Evolutionary conservation across 192 early-diverging fungal species (phyloP), one percentile per base, ranked within the genome.

Genomic region (Mortierella antarctica): DNA sequence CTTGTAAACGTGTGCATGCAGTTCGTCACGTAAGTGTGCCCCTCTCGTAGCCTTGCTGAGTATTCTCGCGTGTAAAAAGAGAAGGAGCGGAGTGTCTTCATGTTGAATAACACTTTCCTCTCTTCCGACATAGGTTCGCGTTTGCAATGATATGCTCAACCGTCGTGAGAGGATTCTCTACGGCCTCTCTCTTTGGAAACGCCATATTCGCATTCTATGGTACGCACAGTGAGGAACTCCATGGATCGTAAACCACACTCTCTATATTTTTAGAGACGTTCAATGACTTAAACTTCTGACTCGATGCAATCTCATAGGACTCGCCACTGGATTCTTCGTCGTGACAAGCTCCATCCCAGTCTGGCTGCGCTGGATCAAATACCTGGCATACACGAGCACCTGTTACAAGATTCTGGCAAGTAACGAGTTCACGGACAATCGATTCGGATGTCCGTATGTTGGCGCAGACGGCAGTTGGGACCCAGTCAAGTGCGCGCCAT

Each of bases 161-260:
- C 1, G 17, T 68, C 7, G 77, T 72, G 15, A 45, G 77, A 63
- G 77, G 77, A 12, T 80, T 80, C 18, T 80, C 77, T 3, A 68
- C 77, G 0, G 77, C 77, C 0, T 80, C 77, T 1, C 46, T 80
- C 3, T 61, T 80, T 13, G 77, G 60, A 20, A 80, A 80, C 49
- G 77, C 77, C 42, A 72, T 80, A 17, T 80, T 80, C 31, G 77
- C 77, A 41, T 80, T 80, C 49, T 80, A 68, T 68, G 77, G 74
- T 78, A 64, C 49, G 62, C 44, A 14, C 10, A 31, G 31, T 6
- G 21, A 49, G 0, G 11, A 61, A 12, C 31, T 31, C 1, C 1
- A 31, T 31, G 3, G 3, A 31, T 1, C 9, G 17, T 20, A 50
- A 10, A 56, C 42, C 17, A 49, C n/a, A 45, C 7, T 54, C 42